Percentiles rank a stretch among this genome's conserved stretches.
Evolutionary conservation across 2,329 filamentous ascomycete genomes (phyloP).

Genomic region (Tolypocladium inflatum): DNA sequence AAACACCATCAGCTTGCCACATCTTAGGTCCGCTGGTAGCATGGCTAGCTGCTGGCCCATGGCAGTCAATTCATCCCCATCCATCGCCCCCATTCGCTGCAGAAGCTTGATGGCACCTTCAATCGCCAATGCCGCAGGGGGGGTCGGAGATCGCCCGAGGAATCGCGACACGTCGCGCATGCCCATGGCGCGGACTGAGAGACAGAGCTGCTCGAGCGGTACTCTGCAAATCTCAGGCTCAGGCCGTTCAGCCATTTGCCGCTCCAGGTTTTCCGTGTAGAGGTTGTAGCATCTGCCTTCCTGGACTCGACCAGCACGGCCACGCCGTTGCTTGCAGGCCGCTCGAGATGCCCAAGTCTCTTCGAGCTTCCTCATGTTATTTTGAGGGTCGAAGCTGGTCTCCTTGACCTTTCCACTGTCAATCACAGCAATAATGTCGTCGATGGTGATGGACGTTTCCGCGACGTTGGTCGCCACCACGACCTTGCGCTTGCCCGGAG

Average conservation of each 20-base stretch:
- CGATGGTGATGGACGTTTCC: slow-evolving; percentile 97
- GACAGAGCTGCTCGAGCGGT: slow-evolving; percentile 84
- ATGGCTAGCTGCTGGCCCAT: slow-evolving; percentile 88
- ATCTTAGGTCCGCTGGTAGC: slow-evolving; percentile 87
- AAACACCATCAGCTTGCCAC: slow-evolving; percentile 91
- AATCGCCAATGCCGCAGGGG: slow-evolving; percentile 76
- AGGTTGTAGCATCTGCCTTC: slow-evolving; percentile 92
- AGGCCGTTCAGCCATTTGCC: slow-evolving; percentile 76
- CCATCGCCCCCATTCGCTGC: slow-evolving; percentile 77
- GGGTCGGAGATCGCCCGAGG: slow-evolving; percentile 77
- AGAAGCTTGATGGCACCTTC: slow-evolving; percentile 75
- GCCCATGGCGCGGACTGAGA: slow-evolving; percentile 93
- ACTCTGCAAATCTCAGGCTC: slow-evolving; percentile 92
- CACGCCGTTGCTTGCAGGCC: slow-evolving; percentile 87
- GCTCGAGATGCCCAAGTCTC: slow-evolving; percentile 94
- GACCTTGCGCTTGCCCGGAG: slow-evolving; percentile 76
- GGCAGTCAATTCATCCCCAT: slow-evolving; percentile 78
- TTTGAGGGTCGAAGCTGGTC: slow-evolving; percentile 83
- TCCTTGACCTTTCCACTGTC: slow-evolving; percentile 95
- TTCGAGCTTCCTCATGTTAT: slow-evolving; percentile 87
- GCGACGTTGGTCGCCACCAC: slow-evolving; percentile 95
- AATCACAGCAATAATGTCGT: slow-evolving; percentile 92
- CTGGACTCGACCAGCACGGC: slow-evolving; percentile 86
- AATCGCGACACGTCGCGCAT: slow-evolving; percentile 74
- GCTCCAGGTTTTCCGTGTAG: slow-evolving; percentile 78